These are phyloP conservation scores for Penicillium lagena DNA, from an alignment of 495 filamentous ascomycete genomes.

Conservation along the genomic window DNA sequence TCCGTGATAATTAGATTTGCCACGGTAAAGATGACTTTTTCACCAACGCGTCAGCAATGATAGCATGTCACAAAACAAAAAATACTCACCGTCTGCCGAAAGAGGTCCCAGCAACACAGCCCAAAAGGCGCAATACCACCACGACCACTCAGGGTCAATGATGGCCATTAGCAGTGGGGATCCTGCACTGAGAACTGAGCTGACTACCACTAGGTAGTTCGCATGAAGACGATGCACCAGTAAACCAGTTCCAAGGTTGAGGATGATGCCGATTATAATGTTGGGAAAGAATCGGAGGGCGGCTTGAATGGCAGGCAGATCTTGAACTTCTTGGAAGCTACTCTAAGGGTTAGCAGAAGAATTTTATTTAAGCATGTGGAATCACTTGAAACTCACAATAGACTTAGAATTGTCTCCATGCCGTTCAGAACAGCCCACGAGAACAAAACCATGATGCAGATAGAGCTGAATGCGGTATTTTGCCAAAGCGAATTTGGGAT, in stretches of 20 bases:
- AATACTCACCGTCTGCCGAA: constrained; percentile 44
- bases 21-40: constrained; percentile 43
- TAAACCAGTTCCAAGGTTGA: constrained; percentile 48
- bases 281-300: constrained; percentile 51
- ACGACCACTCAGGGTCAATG: constrained; percentile 39
- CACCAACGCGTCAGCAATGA: constrained; percentile 33
- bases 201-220: constrained; percentile 35
- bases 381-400: constrained; percentile 27
- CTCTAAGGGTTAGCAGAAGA: background rate
- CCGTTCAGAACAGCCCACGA: constrained; percentile 41
- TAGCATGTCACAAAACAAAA: background rate
- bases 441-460: constrained; percentile 46
- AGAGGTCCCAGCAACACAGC: constrained; percentile 41
- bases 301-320: constrained; percentile 35
- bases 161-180: constrained; percentile 50
- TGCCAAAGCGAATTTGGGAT: constrained; percentile 52
- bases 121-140: constrained; percentile 50
- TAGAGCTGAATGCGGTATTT: constrained; percentile 39
- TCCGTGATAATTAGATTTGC: constrained; percentile 52
- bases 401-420: constrained; percentile 45
- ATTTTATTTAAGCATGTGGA: background rate
- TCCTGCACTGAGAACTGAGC: constrained; percentile 33
- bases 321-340: constrained; percentile 44
- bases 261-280: constrained; percentile 39
- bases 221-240: constrained; percentile 44